Evolutionary conservation across 2,329 filamentous ascomycete species (phyloP).

Genomic region (Capronia coronata): DNA sequence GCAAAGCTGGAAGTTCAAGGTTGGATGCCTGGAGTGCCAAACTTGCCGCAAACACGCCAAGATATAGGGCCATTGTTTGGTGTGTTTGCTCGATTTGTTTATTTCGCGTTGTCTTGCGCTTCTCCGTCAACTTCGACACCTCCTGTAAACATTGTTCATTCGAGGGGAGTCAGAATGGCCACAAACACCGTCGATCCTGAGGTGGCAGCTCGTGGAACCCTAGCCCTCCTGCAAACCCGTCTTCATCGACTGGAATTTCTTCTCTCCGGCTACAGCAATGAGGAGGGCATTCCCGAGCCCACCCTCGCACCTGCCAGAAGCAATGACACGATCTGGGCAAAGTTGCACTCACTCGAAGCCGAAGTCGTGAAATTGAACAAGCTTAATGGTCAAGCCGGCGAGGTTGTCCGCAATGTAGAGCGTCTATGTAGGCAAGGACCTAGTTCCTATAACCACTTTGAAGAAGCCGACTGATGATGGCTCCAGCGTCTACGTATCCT

Average conservation of each 20-base stretch:
- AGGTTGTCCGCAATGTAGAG: conserved; percentile 38
- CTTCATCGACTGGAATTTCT: conserved; percentile 42
- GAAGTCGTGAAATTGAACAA: conserved; percentile 37
- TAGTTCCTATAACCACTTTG: not conserved
- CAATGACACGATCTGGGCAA: conserved; percentile 37
- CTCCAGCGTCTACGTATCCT: conserved; percentile 10
- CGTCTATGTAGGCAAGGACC: conserved; percentile 35
- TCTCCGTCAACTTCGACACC: not conserved
- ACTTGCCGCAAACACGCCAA: too few relatives aligned
- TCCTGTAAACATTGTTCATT: not conserved
- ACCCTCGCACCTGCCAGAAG: conserved; percentile 33
- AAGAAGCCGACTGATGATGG: conserved; percentile 3
- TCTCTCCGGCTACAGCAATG: conserved; percentile 38
- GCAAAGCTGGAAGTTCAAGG: too few relatives aligned
- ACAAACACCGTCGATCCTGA: conserved; percentile 14
- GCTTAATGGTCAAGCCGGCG: conserved; percentile 27
- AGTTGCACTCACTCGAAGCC: conserved; percentile 36
- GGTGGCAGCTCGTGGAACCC: conserved; percentile 18
- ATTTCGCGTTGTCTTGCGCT: not conserved
- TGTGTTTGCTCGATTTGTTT: conserved; percentile 1
- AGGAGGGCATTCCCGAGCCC: conserved; percentile 36
- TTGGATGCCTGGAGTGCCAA: not conserved
- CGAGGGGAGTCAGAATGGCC: conserved; percentile 6
- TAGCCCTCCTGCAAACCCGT: conserved; percentile 38
- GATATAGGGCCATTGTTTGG: conserved; percentile 6